Evolutionary conservation across 257 asterid genomes (phyloP), one percentile per base, ranked within the genome.

Genomic region (Ligustrum vulgare): DNA sequence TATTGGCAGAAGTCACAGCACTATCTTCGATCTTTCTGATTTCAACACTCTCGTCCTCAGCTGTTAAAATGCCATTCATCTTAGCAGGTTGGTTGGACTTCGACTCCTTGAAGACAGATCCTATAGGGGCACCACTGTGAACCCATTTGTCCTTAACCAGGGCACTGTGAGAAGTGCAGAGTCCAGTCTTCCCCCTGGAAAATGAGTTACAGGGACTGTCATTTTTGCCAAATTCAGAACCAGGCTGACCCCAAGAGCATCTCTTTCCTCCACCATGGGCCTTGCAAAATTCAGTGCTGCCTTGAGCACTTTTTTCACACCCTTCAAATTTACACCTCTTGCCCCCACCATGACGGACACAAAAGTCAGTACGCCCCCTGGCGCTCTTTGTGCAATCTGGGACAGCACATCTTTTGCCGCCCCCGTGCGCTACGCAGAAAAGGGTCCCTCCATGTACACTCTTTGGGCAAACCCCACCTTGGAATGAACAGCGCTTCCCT

Each of bases 211-310:
- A 86, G 22, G 75, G 84, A 37, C 62, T 77, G 4, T 86, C 86
- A n/a, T 83, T 81, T 41, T n/a, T 25, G 67, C 90, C 88, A 69
- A 83, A 69, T 75, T 69, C 87, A 63, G 83, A 83, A 67, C 79
- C 86, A 37, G 80, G 76, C 69, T 75, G 88, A 47, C 88, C 88
- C 88, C 90, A 86, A 4, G 76, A 77, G 75, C 88, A 86, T 80
- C 82, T 79, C 80, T 86, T 86, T 45, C 90, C 90, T 56, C 86
- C 90, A 56, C 90, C 90, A 20, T 86, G 90, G 71, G 88, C 87
- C 76, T 86, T 86, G 85, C 90, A 86, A 79, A 86, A 84, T 63
- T 84, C 90, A 1, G 88, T 86, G 76, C 90, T 83, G 51, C 90
- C 90, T 56, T 86, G 90, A 43, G 90, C 90, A 54, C 90, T 84